Base-by-base conservation (phyloP, 768 basidiomycete species). In the Hebeloma cylindrosporum region DNA sequence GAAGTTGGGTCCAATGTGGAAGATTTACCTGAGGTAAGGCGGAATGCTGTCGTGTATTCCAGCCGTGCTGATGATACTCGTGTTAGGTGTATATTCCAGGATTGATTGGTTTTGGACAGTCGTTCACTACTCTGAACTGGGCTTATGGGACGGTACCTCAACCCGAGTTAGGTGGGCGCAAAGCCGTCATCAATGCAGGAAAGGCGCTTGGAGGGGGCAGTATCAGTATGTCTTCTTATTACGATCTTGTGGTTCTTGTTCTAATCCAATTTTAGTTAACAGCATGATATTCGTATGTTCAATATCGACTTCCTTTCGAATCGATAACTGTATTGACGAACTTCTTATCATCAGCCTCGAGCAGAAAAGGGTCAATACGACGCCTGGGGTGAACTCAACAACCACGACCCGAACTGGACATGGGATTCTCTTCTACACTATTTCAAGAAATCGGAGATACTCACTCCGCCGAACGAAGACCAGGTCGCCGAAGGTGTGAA, bases 161-260 rank as follows among this genome's bases (percentile, higher is more conserved):
- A 53, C 45, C 61, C 0, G 56, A 71, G 33, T 62, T 73, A 6
- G 60, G 60, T 35, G 68, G 71, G 47, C 65, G 77, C 11, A 55
- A 48, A 5, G 47, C 77, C 14, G 51, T 64, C 2, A 53, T 67
- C 9, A 54, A 55, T 26, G 66, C 66, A 1, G 66, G 66, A 2
- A 81, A 79, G 55, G 74, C 75, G 11, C 68, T 85, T 18, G 82
- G 83, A 37, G 82, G 82, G 1, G 75, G 74, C 7, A 75, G 79
- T 6, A 74, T 80, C 5, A 72, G 59, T 60, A 47, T 22, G 59
- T 51, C 7, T 3, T 7, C 7, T 14, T 26, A 5, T n/a, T 29
- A 5, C 5, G 13, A 27, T 48, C 7, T n/a, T 28, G 7, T 13
- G 5, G 2, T 5, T n/a, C 29, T 27, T 43, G 13, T 26, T 31